phyloP scores from a whole-genome alignment of 257 asterid genomes.

The Pogostemon cablin region DNA sequence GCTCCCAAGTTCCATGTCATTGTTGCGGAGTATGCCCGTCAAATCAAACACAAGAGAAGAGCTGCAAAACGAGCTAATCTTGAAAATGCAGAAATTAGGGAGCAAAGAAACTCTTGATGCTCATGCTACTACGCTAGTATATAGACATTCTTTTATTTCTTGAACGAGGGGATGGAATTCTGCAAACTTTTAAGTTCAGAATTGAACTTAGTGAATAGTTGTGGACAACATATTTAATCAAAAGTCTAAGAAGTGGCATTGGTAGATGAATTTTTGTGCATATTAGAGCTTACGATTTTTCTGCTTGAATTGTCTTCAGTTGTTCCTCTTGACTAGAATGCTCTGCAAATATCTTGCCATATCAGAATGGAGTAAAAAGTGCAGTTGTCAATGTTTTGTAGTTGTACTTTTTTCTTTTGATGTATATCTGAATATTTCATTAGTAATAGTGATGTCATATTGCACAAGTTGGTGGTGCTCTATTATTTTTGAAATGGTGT shows the following conservation, averaged over 20 bases:
- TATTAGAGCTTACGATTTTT: slow-evolving; percentile 25
- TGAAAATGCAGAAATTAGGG: slow-evolving; percentile 49
- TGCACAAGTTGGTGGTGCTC: too few relatives aligned
- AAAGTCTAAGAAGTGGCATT: slow-evolving; percentile 2
- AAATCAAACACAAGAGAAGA: slow-evolving; percentile 80
- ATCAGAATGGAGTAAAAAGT: too few relatives aligned
- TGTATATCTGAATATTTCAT: too few relatives aligned
- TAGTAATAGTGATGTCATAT: background rate
- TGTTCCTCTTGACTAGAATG: background rate
- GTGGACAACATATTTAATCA: too few relatives aligned
- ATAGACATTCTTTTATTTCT: slow-evolving; percentile 35
- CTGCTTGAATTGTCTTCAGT: background rate
- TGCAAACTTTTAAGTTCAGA: slow-evolving; percentile 28
- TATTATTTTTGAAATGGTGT: too few relatives aligned
- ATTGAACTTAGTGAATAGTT: slow-evolving; percentile 23
- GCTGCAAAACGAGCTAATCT: slow-evolving; percentile 48
- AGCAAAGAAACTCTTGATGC: slow-evolving; percentile 56
- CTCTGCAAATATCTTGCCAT: background rate
- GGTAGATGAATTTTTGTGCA: slow-evolving; percentile 33
- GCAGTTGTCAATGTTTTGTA: too few relatives aligned
- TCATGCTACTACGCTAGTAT: slow-evolving; percentile 7
- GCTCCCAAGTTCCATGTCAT: slow-evolving; percentile 85
- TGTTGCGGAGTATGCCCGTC: slow-evolving; percentile 62
- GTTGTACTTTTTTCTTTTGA: too few relatives aligned
- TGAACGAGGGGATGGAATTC: slow-evolving; percentile 31